Conservation (phyloP, 2,329 filamentous ascomycete genomes). For the Neopestalotiopsis rosae region DNA sequence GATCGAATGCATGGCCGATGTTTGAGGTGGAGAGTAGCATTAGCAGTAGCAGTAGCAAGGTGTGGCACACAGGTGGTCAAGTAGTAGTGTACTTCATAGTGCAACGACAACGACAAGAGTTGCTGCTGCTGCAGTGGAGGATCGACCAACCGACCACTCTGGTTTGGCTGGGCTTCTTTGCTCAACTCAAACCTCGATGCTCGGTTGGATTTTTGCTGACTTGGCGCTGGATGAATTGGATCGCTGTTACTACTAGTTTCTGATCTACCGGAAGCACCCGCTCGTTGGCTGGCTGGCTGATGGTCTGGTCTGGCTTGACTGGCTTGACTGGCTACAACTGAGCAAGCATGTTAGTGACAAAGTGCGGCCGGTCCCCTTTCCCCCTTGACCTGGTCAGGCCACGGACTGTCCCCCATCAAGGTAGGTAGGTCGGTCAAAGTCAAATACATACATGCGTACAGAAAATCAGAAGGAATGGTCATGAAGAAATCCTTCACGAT, state of each 20-base stretch:
- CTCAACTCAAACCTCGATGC: neutral
- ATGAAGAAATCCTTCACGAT: constrained; percentile 2
- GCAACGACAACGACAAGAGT: neutral
- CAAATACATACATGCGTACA: too few species aligned
- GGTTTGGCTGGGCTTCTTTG: neutral
- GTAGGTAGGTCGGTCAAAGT: neutral
- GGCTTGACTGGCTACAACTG: neutral
- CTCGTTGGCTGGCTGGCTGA: neutral
- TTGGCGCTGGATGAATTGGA: neutral
- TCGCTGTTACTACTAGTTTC: neutral
- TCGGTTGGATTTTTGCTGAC: constrained; percentile 4
- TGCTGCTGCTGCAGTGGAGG: constrained; percentile 4
- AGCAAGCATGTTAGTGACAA: neutral
- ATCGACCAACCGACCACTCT: constrained; percentile 6
- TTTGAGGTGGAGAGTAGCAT: neutral
- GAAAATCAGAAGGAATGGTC: neutral
- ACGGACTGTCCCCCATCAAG: neutral
- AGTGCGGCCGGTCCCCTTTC: neutral
- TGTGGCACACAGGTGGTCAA: too few species aligned
- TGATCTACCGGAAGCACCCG: constrained; percentile 18
- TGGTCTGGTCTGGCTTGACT: neutral
- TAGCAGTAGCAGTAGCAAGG: neutral
- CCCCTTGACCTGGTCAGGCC: neutral
- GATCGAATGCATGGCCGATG: neutral
- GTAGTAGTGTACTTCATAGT: neutral